Base-by-base conservation (phyloP, 2,329 filamentous ascomycete genomes). In the Emydomyces testavorans region DNA sequence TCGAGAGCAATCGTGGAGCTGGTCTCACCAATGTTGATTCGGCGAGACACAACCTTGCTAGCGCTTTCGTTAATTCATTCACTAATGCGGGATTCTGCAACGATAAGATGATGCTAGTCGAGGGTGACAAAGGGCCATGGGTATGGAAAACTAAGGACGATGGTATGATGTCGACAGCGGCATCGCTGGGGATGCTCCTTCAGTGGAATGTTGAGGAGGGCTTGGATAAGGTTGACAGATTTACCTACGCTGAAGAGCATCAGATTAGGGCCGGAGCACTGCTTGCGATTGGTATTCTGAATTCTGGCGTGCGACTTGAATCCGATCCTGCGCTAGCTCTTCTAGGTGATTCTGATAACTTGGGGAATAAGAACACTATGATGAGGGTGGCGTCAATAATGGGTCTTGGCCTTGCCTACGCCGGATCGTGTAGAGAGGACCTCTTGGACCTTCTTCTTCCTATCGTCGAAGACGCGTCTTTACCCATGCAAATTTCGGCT, bases 101-200 rank as follows among this genome's bases (percentile, higher is more conserved):
- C 50, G 92, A 98, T 67, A 96, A 95, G 74, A 84, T 98, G 79
- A 95, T 98, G 90, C 73, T 96, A 50, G 82, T 87, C 35, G 83
- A 92, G 16, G 82, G 85, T 50, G 82, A 88, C 54, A 93, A 94
- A 71, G 82, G 84, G 58, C 85, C 83, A 54, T 98, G 92, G 90
- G 86, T 98, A 3, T 98, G 88, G 87, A 98, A 96, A 73, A 96
- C 93, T 16, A 98, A 98, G 69, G 88, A 93, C 35, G 89, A 95
- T 60, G 92, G 92, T 54, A 94, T 94, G 88, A 77, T 94, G 68
- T 96, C 92, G 1, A 95, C 90, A 0, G 85, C 93, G 32, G 93
- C 93, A 3, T 96, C 92, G 0, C 71, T 95, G 57, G 92, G 92
- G 61, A 90, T 92, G 59, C 74, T 98, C 15, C 74, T 94, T 62